These are phyloP conservation scores for Saccharomycopsis sp. DNA, from an alignment of 805 yeast genomes.

Conservation along the genomic window DNA sequence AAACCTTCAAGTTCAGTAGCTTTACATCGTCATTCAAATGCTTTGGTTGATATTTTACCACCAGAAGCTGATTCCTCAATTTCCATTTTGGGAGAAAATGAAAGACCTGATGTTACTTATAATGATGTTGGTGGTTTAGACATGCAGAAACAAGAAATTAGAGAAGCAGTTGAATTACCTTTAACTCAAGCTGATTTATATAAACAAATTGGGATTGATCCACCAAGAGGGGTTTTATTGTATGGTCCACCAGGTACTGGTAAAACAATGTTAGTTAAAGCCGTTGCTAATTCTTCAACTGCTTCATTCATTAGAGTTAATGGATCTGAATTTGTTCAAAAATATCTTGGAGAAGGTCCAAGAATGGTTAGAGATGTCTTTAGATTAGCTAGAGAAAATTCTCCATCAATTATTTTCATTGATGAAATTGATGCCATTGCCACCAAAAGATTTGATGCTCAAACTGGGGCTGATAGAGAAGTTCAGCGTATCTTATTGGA, in stretches of 20 bases:
- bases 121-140: conserved; percentile 99
- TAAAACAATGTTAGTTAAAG: conserved; percentile 97
- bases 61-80: conserved; percentile 98
- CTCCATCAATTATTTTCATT: conserved; percentile 93
- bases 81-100: conserved; percentile 88
- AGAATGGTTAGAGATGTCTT: conserved; percentile 99
- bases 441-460: conserved; percentile 97
- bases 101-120: conserved; percentile 85
- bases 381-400: conserved; percentile 91
- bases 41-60: conserved; percentile 92
- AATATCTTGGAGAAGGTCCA: conserved; percentile 98
- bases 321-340: conserved; percentile 97
- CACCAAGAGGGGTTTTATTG: conserved; percentile 93
- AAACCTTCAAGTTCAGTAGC: conserved; percentile 96
- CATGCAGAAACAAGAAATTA: conserved; percentile 97
- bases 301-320: conserved; percentile 95
- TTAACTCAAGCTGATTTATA: conserved; percentile 91
- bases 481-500: conserved; percentile 96
- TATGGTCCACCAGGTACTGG: conserved; percentile 99
- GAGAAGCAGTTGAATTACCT: conserved; percentile 97
- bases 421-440: conserved; percentile 99
- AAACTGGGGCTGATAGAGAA: conserved; percentile 99
- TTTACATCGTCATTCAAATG: conserved; percentile 95
- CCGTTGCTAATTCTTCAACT: conserved; percentile 93
- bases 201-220: conserved; percentile 96